These are phyloP conservation scores for Penicillium salamii DNA, from an alignment of 495 filamentous ascomycete species.

Conservation along the genomic window DNA sequence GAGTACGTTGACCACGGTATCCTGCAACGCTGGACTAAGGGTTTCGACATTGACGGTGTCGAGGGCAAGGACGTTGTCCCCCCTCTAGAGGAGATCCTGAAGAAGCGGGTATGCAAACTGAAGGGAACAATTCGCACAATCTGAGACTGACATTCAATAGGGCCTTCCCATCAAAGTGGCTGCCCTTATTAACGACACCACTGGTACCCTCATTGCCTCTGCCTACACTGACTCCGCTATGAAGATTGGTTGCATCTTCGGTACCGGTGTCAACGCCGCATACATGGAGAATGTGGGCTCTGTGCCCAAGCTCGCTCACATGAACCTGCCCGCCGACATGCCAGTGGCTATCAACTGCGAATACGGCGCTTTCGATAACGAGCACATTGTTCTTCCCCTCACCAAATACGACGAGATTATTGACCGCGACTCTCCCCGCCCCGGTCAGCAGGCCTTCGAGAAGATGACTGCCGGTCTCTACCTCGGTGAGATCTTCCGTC, in stretches of 20 bases:
- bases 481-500: slow-evolving; percentile 90
- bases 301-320: slow-evolving; percentile 89
- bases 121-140: not conserved
- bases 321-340: slow-evolving; percentile 84
- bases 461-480: slow-evolving; percentile 98
- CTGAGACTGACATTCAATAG: slow-evolving; percentile 33
- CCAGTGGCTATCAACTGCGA: slow-evolving; percentile 99
- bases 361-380: slow-evolving; percentile 98
- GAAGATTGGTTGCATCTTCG: slow-evolving; percentile 97
- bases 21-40: slow-evolving; percentile 97
- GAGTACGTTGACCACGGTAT: slow-evolving; percentile 95
- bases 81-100: slow-evolving; percentile 80
- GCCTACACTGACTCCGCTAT: slow-evolving; percentile 88
- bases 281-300: slow-evolving; percentile 95
- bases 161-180: slow-evolving; percentile 90
- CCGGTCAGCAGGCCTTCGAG: slow-evolving; percentile 94
- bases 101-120: slow-evolving; percentile 59
- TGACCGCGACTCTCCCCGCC: slow-evolving; percentile 89
- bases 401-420: slow-evolving; percentile 82
- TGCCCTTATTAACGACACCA: slow-evolving; percentile 96
- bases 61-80: slow-evolving; percentile 95
- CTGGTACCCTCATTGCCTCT: slow-evolving; percentile 97
- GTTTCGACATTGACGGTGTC: slow-evolving; percentile 95
- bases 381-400: slow-evolving; percentile 85
- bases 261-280: slow-evolving; percentile 96